Evolutionary conservation across 164 flowering plant species (phyloP).

Genomic region (Kalanchoe fedtschenkoi): DNA sequence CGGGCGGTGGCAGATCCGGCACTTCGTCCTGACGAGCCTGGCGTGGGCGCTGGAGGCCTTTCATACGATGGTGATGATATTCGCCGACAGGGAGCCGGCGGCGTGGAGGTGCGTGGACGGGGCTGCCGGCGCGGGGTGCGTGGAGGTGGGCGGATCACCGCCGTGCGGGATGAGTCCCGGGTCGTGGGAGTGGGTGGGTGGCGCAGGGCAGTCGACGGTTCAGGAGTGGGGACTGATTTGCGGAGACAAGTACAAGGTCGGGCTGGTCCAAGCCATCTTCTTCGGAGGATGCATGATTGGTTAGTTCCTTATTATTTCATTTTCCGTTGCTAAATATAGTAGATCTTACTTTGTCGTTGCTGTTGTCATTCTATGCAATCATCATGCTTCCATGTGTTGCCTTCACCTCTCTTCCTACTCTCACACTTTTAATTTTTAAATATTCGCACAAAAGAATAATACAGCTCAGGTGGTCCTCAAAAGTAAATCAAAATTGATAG

Average conservation of each 20-base stretch:
- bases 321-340: background rate
- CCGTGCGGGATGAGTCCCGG: constrained; percentile 49
- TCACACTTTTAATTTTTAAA: too few relatives aligned
- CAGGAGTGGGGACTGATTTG: constrained; percentile 73
- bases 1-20: constrained; percentile 71
- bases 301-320: constrained; percentile 19
- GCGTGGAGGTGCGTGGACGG: constrained; percentile 36
- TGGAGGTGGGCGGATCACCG: constrained; percentile 11
- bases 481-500: too few relatives aligned
- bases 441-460: too few relatives aligned
- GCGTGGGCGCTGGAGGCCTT: constrained; percentile 92
- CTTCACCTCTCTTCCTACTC: too few relatives aligned
- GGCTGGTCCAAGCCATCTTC: constrained; percentile 74
- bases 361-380: too few relatives aligned
- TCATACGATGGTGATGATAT: constrained; percentile 96
- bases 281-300: constrained; percentile 92
- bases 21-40: constrained; percentile 64
- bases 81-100: constrained; percentile 75
- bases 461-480: too few relatives aligned
- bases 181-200: constrained; percentile 80
- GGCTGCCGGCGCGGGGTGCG: constrained; percentile 4
- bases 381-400: too few relatives aligned
- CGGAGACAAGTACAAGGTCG: constrained; percentile 67
- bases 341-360: too few relatives aligned
- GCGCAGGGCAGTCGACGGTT: constrained; percentile 54